phyloP scores from a whole-genome alignment of 2,329 filamentous ascomycete genomes.

The Diaporthe caulivora region DNA sequence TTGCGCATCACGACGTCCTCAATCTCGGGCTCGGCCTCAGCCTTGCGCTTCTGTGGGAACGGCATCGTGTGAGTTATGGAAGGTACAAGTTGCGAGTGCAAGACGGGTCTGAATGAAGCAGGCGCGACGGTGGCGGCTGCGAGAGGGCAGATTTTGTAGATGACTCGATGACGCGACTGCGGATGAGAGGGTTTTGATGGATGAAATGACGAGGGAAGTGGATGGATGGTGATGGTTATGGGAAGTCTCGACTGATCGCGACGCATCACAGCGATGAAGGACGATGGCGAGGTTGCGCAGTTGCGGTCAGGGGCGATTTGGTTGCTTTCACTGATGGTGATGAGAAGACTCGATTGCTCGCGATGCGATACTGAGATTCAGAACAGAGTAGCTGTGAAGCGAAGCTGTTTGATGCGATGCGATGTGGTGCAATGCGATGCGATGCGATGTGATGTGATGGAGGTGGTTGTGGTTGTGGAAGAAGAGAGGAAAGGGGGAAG shows the following conservation, averaged over 20 bases:
- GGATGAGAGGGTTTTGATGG: background rate
- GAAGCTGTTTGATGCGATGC: background rate
- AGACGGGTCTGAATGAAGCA: background rate
- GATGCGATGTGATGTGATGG: background rate
- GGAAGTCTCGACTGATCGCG: constrained; percentile 11
- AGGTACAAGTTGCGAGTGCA: background rate
- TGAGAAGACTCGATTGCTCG: background rate
- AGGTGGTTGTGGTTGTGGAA: too few relatives aligned
- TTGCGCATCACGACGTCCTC: constrained; percentile 35
- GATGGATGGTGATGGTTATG: background rate
- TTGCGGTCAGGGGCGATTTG: background rate
- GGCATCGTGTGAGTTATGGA: constrained; percentile 26
- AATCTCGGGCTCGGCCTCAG: constrained; percentile 19
- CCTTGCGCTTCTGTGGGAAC: constrained; percentile 28
- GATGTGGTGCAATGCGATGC: background rate
- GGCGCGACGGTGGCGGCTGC: constrained; percentile 15
- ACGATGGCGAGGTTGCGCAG: background rate
- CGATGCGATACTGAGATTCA: background rate
- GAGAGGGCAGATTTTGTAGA: background rate
- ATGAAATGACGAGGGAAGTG: background rate
- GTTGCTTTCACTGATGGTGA: background rate
- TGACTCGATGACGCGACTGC: background rate
- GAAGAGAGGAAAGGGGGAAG: background rate
- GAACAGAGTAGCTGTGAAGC: background rate
- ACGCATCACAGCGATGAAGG: constrained; percentile 2